phyloP scores from a whole-genome alignment of 495 filamentous ascomycete species.

The Penicillium arizonense region DNA sequence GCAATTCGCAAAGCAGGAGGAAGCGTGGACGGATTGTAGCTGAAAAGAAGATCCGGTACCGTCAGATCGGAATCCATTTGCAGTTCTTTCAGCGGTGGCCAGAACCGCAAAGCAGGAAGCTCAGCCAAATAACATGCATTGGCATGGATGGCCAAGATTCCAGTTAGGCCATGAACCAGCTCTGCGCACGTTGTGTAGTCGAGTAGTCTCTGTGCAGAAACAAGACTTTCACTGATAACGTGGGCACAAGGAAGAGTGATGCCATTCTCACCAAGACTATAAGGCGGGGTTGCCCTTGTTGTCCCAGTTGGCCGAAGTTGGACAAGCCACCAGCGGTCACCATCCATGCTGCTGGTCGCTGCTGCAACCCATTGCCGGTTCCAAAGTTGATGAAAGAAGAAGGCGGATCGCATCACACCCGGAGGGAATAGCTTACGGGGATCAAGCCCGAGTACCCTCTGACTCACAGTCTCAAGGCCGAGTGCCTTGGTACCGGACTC shows the following conservation, averaged over 20 bases:
- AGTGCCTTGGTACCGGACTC: slow-evolving; percentile 55
- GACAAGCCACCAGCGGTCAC: slow-evolving; percentile 75
- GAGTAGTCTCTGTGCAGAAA: slow-evolving; percentile 16
- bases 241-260: slow-evolving; percentile 24
- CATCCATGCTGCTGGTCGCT: slow-evolving; percentile 66
- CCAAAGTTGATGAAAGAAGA: slow-evolving; percentile 65
- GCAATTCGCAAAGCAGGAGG: slow-evolving; percentile 32
- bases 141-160: slow-evolving; percentile 40
- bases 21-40: slow-evolving; percentile 31
- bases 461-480: slow-evolving; percentile 59
- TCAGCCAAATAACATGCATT: slow-evolving; percentile 41
- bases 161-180: slow-evolving; percentile 37
- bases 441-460: slow-evolving; percentile 54
- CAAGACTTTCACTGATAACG: slow-evolving; percentile 25
- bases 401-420: slow-evolving; percentile 57
- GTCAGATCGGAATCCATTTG: slow-evolving; percentile 29
- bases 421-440: slow-evolving; percentile 59
- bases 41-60: slow-evolving; percentile 38
- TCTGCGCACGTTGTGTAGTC: slow-evolving; percentile 34
- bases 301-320: slow-evolving; percentile 43
- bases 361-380: slow-evolving; percentile 64
- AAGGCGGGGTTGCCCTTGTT: slow-evolving; percentile 5
- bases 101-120: slow-evolving; percentile 28
- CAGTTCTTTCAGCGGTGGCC: slow-evolving; percentile 35
- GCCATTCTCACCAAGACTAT: slow-evolving; percentile 4